phyloP scores from a whole-genome alignment of 2,329 filamentous ascomycete genomes.

The Hortaea werneckii region DNA sequence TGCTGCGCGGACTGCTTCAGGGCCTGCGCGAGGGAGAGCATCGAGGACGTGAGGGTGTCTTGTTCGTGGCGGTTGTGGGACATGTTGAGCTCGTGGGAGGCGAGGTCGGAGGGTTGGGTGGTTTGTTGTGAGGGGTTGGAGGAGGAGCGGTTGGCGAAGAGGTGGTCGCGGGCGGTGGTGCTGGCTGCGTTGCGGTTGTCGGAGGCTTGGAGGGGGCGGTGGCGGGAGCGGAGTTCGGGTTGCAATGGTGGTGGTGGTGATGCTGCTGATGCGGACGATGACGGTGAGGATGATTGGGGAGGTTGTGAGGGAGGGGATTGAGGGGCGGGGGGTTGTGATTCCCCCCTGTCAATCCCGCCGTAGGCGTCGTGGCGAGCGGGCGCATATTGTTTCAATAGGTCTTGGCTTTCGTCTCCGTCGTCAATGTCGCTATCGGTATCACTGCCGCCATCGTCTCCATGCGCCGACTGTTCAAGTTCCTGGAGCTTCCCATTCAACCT shows the following conservation, averaged over 20 bases:
- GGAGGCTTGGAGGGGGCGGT: constrained; percentile 10
- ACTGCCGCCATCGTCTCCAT: constrained; percentile 31
- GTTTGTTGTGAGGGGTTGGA: constrained; percentile 5
- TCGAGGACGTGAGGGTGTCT: constrained; percentile 67
- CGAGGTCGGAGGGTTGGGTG: constrained; percentile 8
- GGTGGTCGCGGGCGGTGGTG: constrained; percentile 25
- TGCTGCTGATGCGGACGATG: too few relatives aligned
- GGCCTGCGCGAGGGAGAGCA: constrained; percentile 68
- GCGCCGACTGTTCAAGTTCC: constrained; percentile 54
- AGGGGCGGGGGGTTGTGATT: neutral
- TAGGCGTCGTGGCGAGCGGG: constrained; percentile 26
- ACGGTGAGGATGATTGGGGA: too few relatives aligned
- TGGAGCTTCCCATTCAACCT: constrained; percentile 54
- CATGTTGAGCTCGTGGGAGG: constrained; percentile 55
- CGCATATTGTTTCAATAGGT: constrained; percentile 32
- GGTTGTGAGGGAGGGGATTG: neutral
- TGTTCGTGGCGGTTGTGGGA: constrained; percentile 72
- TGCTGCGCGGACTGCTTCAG: constrained; percentile 65
- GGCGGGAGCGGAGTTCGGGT: constrained; percentile 16
- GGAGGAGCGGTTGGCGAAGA: constrained; percentile 26
- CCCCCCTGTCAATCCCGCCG: constrained; percentile 17
- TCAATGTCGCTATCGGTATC: constrained; percentile 30
- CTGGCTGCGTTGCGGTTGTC: constrained; percentile 21
- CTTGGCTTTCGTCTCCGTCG: constrained; percentile 18
- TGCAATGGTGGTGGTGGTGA: neutral